Conservation (phyloP, 73 alveolate genomes). For the Stentor roeselii region DNA sequence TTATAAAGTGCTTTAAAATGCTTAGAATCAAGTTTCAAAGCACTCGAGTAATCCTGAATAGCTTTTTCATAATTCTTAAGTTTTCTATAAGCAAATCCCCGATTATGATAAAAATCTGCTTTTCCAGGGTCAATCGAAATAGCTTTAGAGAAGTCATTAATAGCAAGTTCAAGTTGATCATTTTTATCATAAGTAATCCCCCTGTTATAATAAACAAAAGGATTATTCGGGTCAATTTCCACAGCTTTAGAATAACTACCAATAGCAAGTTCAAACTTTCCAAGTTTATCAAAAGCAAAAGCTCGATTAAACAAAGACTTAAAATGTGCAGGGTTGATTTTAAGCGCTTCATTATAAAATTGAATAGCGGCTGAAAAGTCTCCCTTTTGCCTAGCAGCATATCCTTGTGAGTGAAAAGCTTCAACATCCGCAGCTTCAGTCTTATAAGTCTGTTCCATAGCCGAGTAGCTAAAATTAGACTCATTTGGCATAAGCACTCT, state of each 20-base stretch:
- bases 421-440: slow-evolving; percentile 27
- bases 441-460: slow-evolving; percentile 17
- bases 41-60: slow-evolving; percentile 83
- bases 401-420: slow-evolving; percentile 46
- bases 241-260: slow-evolving; percentile 85
- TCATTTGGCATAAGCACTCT: slow-evolving; percentile 33
- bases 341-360: slow-evolving; percentile 66
- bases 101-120: slow-evolving; percentile 96
- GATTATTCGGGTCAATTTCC: slow-evolving; percentile 89
- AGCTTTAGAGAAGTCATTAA: slow-evolving; percentile 90
- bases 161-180: slow-evolving; percentile 90
- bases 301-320: slow-evolving; percentile 90
- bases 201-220: slow-evolving; percentile 94
- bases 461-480: neutral
- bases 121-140: slow-evolving; percentile 86
- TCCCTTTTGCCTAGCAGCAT: slow-evolving; percentile 70
- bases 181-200: slow-evolving; percentile 94
- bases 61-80: slow-evolving; percentile 84
- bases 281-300: slow-evolving; percentile 94
- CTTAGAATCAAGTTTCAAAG: slow-evolving; percentile 77
- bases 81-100: slow-evolving; percentile 96
- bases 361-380: slow-evolving; percentile 63
- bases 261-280: slow-evolving; percentile 91
- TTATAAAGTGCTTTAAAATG: slow-evolving; percentile 94
- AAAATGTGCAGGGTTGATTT: slow-evolving; percentile 69